Conservation (phyloP, 2,329 filamentous ascomycete species). For the Claviceps arundinis region DNA sequence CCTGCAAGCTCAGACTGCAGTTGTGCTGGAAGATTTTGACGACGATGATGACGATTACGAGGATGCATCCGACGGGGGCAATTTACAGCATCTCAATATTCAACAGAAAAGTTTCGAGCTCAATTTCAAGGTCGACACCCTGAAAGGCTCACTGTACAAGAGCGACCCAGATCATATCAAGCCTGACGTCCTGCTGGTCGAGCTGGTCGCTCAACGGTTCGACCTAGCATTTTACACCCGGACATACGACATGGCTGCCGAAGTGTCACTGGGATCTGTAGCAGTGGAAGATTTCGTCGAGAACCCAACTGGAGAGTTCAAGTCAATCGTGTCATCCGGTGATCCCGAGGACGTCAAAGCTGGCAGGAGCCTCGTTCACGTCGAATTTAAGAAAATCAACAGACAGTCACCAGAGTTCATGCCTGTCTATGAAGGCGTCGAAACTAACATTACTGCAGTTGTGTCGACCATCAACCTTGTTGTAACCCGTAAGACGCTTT, state of each 20-base stretch:
- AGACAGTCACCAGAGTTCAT: slow-evolving; percentile 86
- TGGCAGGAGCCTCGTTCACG: slow-evolving; percentile 68
- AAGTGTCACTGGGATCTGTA: slow-evolving; percentile 75
- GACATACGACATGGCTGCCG: slow-evolving; percentile 83
- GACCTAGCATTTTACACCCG: slow-evolving; percentile 77
- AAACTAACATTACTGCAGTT: slow-evolving; percentile 80
- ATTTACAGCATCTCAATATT: slow-evolving; percentile 49
- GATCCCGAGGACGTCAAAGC: slow-evolving; percentile 59
- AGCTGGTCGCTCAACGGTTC: slow-evolving; percentile 83
- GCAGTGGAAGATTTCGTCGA: slow-evolving; percentile 93
- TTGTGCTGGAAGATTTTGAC: slow-evolving; percentile 68
- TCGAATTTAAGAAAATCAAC: slow-evolving; percentile 86
- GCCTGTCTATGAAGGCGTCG: slow-evolving; percentile 81
- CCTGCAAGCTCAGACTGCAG: slow-evolving; percentile 55
- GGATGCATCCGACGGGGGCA: slow-evolving; percentile 46
- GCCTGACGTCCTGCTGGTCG: slow-evolving; percentile 72
- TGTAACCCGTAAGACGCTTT: slow-evolving; percentile 80
- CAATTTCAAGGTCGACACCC: slow-evolving; percentile 86
- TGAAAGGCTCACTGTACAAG: slow-evolving; percentile 84
- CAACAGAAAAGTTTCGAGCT: slow-evolving; percentile 92
- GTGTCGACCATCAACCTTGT: slow-evolving; percentile 95
- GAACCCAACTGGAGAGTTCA: slow-evolving; percentile 78
- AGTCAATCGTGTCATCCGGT: slow-evolving; percentile 86
- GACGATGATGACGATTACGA: slow-evolving; percentile 54
- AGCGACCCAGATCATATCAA: slow-evolving; percentile 67